phyloP scores from a whole-genome alignment of 768 basidiomycete species.

The Amanita exitialis region DNA sequence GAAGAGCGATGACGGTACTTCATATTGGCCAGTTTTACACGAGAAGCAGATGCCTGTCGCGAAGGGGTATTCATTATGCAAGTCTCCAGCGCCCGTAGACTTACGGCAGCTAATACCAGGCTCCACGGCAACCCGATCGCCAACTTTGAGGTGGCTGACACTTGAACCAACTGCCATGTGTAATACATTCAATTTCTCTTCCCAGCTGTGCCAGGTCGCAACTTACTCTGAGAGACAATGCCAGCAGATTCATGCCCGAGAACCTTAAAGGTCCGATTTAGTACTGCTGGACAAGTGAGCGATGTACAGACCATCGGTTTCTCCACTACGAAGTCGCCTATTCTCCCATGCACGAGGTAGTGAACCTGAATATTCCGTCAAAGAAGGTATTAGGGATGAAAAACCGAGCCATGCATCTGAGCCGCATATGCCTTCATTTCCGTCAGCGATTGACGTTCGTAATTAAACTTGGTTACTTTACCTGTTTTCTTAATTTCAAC shows the following conservation, averaged over 20 bases:
- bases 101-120: conserved; percentile 77
- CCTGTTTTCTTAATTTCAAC: conserved; percentile 91
- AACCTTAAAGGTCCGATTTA: conserved; percentile 34
- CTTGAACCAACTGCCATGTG: conserved; percentile 50
- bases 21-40: conserved; percentile 79
- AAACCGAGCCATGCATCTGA: conserved; percentile 51
- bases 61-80: conserved; percentile 2
- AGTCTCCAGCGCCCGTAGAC: background rate
- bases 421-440: conserved; percentile 69
- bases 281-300: background rate
- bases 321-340: conserved; percentile 71
- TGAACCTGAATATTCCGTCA: conserved; percentile 42
- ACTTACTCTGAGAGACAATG: conserved; percentile 54
- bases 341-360: conserved; percentile 69
- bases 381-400: background rate
- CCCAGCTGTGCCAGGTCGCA: background rate
- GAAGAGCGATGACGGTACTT: conserved; percentile 55
- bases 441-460: background rate
- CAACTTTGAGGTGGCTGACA: conserved; percentile 68
- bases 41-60: conserved; percentile 50
- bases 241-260: conserved; percentile 93
- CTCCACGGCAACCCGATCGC: conserved; percentile 88
- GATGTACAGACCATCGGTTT: conserved; percentile 60
- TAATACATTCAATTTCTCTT: background rate
- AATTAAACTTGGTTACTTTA: conserved; percentile 17